Base-by-base conservation (phyloP, 768 basidiomycete genomes). In the Suillus bovinus region DNA sequence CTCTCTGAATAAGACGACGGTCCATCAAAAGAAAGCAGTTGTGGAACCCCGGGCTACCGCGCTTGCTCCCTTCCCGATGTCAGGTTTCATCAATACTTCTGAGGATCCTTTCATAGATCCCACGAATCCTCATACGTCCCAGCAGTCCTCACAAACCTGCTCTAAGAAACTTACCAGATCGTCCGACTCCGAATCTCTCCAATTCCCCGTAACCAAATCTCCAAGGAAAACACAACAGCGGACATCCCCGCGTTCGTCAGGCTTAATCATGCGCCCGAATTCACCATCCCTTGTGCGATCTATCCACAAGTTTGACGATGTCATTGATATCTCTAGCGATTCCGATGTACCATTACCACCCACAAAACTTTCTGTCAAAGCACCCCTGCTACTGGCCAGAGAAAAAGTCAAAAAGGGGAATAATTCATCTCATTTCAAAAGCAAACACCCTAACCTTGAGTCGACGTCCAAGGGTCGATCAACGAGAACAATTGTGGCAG, bases 291-390 rank as follows among this genome's bases (percentile, higher is more conserved):
- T 50, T 7, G 62, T 58, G 55, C 66, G 34, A 62, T 69, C 42
- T 20, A 60, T 6, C 64, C 68, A 11, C 39, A 29, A 36, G n/a
- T 41, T 27, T 24, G 27, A 36, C 33, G 61, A 61, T 34, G 63
- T 79, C 27, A 76, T 82, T 31, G 72, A 76, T 16, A 74, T 81
- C 7, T 81, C 78, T 3, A 80, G 77, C 62, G 79, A 77, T 27
- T 76, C 76, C 5, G 78, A 78, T 11, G 64, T 65, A 39, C 27
- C 59, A 16, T 64, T 64, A 58, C 59, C 31, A 2, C 44, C 64
- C 9, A 34, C 31, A 20, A 24, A 54, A 34, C 13, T 39, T 27
- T 39, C 46, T 31, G 20, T 49, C 38, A 66, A n/a, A 11, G 64
- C 71, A 22, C 72, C 74, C 2, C 58, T 75, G 31, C 60, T 71